Conservation (phyloP, 140 eudicot genomes). For the Flaveria floridana region DNA sequence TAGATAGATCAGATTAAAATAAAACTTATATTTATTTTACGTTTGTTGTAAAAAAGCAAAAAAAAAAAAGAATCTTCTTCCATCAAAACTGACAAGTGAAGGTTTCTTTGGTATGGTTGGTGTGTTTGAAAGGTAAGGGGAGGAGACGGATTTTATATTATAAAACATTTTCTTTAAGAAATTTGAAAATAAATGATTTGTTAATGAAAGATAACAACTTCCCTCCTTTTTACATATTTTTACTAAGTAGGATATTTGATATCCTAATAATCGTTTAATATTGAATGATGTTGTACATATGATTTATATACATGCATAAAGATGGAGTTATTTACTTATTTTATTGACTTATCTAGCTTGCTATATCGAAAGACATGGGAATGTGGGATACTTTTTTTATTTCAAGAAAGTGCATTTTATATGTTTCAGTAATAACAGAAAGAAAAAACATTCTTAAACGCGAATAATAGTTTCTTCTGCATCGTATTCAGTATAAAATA, state of each 20-base stretch:
- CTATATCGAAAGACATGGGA: background rate
- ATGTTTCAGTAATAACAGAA: background rate
- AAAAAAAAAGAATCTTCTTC: too few species aligned
- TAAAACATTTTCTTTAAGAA: background rate
- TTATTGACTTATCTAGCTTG: background rate
- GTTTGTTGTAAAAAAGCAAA: too few species aligned
- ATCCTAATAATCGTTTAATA: background rate
- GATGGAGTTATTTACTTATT: too few species aligned
- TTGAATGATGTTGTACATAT: background rate
- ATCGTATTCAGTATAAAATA: background rate
- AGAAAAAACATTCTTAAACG: background rate
- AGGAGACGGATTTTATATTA: too few species aligned
- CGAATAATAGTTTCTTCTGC: background rate
- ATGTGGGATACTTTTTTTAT: background rate
- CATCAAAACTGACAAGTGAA: background rate
- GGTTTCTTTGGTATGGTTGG: background rate
- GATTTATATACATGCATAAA: too few species aligned
- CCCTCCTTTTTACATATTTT: background rate
- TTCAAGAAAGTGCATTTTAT: background rate
- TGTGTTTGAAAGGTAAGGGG: background rate
- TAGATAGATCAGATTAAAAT: too few species aligned
- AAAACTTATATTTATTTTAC: too few species aligned
- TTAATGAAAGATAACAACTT: background rate
- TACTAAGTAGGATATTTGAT: too few species aligned
- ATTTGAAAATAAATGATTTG: background rate